Percentiles rank a stretch among this genome's conserved stretches.
These are phyloP conservation scores for Erodium maritimum DNA, from an alignment of 345 rosid species.

Conservation along the genomic window DNA sequence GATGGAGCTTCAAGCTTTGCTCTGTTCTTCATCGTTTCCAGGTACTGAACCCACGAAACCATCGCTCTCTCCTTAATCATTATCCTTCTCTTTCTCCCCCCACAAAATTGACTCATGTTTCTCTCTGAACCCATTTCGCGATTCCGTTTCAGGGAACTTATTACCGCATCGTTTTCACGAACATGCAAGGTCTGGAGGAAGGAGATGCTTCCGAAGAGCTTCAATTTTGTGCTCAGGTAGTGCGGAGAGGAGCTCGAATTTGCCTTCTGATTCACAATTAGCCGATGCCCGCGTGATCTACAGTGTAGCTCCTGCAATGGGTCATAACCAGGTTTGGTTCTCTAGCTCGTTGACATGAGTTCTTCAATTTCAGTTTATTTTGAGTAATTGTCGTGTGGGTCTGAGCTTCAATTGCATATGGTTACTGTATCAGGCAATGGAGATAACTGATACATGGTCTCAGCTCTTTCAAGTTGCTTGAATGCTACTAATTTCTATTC, in stretches of 20 bases:
- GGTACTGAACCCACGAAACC: background rate
- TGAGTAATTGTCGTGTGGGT: background rate
- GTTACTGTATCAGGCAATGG: too few species aligned
- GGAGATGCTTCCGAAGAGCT: background rate
- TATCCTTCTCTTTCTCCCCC: too few species aligned
- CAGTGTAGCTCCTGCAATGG: conserved; percentile 74
- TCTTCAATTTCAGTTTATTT: background rate
- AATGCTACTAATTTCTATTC: background rate
- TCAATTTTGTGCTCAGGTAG: conserved; percentile 25
- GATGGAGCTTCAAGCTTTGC: background rate
- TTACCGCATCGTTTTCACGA: too few species aligned
- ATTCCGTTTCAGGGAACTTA: background rate
- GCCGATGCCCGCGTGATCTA: conserved; percentile 52
- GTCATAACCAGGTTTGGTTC: conserved; percentile 66
- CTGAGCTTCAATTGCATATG: background rate
- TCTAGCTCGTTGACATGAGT: background rate
- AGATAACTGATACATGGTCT: too few species aligned
- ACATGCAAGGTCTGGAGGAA: background rate
- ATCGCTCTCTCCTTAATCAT: background rate
- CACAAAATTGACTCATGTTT: background rate
- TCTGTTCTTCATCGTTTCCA: background rate
- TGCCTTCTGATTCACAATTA: conserved; percentile 20
- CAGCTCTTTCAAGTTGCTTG: background rate
- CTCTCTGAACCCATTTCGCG: too few species aligned
- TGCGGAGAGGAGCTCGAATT: conserved; percentile 20